Evolutionary conservation across 768 basidiomycete species (phyloP).

Genomic region (Udeniomyces megalosporus): DNA sequence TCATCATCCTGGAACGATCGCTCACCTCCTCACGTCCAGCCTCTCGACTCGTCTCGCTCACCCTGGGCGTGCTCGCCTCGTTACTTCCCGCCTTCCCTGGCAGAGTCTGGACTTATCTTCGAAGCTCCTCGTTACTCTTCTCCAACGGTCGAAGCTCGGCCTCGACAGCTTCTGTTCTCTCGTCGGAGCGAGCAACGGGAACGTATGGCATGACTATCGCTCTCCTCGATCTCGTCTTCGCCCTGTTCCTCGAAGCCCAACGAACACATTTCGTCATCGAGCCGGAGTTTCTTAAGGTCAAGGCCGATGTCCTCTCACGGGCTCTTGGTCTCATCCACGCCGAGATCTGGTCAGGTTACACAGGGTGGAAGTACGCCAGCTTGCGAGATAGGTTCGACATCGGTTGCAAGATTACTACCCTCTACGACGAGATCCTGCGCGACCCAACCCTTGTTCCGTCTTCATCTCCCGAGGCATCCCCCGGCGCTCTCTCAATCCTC

Average conservation of each 20-base stretch:
- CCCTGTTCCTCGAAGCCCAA: slow-evolving; percentile 57
- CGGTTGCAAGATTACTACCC: slow-evolving; percentile 44
- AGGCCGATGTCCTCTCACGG: slow-evolving; percentile 67
- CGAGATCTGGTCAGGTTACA: slow-evolving; percentile 75
- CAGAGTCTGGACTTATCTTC: slow-evolving; percentile 74
- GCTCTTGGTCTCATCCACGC: slow-evolving; percentile 63
- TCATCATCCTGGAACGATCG: slow-evolving; percentile 64
- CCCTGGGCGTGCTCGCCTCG: slow-evolving; percentile 63
- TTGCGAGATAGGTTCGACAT: slow-evolving; percentile 74
- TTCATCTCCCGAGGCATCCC: neutral
- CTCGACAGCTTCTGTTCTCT: slow-evolving; percentile 40
- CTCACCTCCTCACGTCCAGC: slow-evolving; percentile 35
- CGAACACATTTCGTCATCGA: slow-evolving; percentile 39
- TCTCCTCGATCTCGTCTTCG: slow-evolving; percentile 56
- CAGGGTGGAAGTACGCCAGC: slow-evolving; percentile 70
- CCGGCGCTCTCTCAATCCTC: neutral
- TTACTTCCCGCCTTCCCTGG: slow-evolving; percentile 62
- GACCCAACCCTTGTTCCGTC: slow-evolving; percentile 15
- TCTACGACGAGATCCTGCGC: slow-evolving; percentile 49
- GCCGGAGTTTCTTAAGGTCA: slow-evolving; percentile 49
- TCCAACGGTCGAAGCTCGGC: slow-evolving; percentile 18
- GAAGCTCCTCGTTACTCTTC: slow-evolving; percentile 51
- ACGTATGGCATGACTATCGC: slow-evolving; percentile 69
- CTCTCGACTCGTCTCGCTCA: slow-evolving; percentile 52
- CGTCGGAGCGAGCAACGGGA: slow-evolving; percentile 52